phyloP scores from a whole-genome alignment of 1,284 basidiomycete genomes.

The Pholiota adiposa region DNA sequence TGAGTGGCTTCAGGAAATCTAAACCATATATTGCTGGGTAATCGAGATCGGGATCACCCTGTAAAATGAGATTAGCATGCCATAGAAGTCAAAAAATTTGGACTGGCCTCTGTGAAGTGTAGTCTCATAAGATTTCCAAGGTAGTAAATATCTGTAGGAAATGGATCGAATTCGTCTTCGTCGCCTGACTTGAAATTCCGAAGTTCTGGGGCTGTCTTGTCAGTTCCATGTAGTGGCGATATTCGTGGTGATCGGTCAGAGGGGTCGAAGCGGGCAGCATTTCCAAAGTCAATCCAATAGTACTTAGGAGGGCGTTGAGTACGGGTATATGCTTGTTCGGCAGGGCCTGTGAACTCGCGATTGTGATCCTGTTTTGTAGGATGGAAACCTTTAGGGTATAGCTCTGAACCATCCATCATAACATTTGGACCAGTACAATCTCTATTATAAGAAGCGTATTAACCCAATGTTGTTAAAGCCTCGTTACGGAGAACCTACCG shows the following conservation, averaged over 20 bases:
- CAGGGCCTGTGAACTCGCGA: slow-evolving; percentile 25
- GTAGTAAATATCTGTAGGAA: slow-evolving; percentile 41
- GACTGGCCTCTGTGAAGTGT: slow-evolving; percentile 25
- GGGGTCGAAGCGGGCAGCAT: slow-evolving; percentile 32
- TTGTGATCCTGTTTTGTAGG: slow-evolving; percentile 19
- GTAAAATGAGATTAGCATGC: too few relatives aligned
- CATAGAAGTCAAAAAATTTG: too few relatives aligned
- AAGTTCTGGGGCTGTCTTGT: slow-evolving; percentile 13
- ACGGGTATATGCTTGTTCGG: slow-evolving; percentile 28
- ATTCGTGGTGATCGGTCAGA: slow-evolving; percentile 20
- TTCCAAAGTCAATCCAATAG: slow-evolving; percentile 35
- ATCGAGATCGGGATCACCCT: not conserved
- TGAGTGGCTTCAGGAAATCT: not conserved
- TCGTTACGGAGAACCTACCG: slow-evolving; percentile 28
- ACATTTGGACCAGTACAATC: slow-evolving; percentile 29
- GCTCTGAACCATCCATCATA: slow-evolving; percentile 32
- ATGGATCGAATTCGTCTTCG: slow-evolving; percentile 31
- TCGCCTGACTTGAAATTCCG: not conserved
- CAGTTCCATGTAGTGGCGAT: slow-evolving; percentile 20
- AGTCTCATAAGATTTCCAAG: slow-evolving; percentile 36
- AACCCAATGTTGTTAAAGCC: too few relatives aligned
- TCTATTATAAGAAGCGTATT: not conserved
- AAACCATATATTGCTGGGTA: not conserved
- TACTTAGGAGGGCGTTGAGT: slow-evolving; percentile 34
- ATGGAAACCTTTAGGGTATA: slow-evolving; percentile 35